These are phyloP conservation scores for Epichloe typhina DNA, from an alignment of 2,329 filamentous ascomycete genomes.

Conservation along the genomic window DNA sequence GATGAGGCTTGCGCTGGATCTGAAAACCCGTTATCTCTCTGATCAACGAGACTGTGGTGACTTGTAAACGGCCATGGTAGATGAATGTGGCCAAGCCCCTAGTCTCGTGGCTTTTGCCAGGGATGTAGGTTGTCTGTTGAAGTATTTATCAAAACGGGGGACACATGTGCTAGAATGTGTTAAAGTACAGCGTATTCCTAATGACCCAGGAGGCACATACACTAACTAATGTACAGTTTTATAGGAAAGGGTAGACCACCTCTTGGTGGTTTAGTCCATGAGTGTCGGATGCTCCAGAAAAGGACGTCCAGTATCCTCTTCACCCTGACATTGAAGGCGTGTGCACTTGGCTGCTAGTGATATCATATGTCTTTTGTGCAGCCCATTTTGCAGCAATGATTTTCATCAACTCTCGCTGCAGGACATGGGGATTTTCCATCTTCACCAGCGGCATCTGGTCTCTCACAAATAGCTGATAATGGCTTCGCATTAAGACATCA, in stretches of 20 bases:
- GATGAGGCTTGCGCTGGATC: too few species aligned
- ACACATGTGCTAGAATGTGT: background rate
- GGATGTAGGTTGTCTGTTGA: background rate
- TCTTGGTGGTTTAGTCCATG: too few species aligned
- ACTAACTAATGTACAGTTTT: background rate
- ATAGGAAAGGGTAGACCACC: too few species aligned
- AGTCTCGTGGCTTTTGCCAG: background rate
- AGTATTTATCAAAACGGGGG: background rate
- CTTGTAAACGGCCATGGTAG: too few species aligned
- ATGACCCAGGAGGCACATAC: background rate
- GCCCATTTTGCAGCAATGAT: slow-evolving; percentile 51
- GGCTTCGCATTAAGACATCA: slow-evolving; percentile 19
- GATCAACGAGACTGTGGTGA: too few species aligned
- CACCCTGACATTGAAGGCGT: background rate
- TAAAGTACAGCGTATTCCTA: background rate
- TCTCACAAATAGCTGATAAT: slow-evolving; percentile 46
- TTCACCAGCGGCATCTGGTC: slow-evolving; percentile 51
- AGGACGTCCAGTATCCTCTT: background rate
- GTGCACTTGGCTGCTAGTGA: background rate
- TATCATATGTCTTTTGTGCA: slow-evolving; percentile 30
- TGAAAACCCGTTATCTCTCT: too few species aligned
- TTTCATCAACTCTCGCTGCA: slow-evolving; percentile 57
- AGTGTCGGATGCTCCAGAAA: too few species aligned
- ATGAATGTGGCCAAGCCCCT: too few species aligned
- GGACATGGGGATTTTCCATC: slow-evolving; percentile 39